A percentile compares a stretch with the other conserved stretches of the same genome.
Evolutionary conservation across 352 stramenopile genomes (phyloP).

Genomic region (Globisporangium sylvaticum): DNA sequence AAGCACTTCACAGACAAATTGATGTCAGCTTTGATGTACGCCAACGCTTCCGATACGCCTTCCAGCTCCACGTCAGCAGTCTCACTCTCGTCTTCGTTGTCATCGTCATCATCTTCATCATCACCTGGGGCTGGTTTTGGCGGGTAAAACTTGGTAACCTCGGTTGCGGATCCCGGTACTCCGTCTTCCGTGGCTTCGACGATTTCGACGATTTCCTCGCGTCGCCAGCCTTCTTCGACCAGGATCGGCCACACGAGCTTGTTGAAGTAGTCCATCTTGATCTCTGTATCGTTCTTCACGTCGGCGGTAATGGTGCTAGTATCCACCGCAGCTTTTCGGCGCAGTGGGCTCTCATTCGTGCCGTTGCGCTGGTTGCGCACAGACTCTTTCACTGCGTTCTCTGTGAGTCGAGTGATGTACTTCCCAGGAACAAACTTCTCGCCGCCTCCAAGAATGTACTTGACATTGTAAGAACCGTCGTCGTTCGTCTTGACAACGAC

Average conservation of each 20-base stretch:
- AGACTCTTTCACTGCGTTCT: constrained; percentile 70
- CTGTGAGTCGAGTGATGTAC: constrained; percentile 66
- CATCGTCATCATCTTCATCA: not conserved
- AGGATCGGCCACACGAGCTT: constrained; percentile 78
- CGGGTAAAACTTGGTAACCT: constrained; percentile 36
- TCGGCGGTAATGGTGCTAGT: not conserved
- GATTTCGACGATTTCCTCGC: constrained; percentile 45
- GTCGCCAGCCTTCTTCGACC: constrained; percentile 64
- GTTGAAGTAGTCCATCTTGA: constrained; percentile 71
- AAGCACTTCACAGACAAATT: constrained; percentile 64
- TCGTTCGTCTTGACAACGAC: constrained; percentile 48
- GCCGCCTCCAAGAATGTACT: constrained; percentile 76
- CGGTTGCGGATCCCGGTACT: constrained; percentile 31
- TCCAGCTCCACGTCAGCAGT: constrained; percentile 26
- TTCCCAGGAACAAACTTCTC: constrained; percentile 61
- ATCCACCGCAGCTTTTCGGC: not conserved
- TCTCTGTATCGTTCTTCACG: constrained; percentile 21
- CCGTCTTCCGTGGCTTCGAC: constrained; percentile 40
- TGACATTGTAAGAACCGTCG: constrained; percentile 76
- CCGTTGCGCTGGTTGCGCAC: constrained; percentile 49
- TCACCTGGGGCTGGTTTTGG: not conserved
- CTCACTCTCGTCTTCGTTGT: constrained; percentile 18
- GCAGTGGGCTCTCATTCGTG: constrained; percentile 6
- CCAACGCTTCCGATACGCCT: constrained; percentile 50
- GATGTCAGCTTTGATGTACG: constrained; percentile 48